Percentiles rank a stretch among this genome's conserved stretches.
Conservation (phyloP, 805 yeast genomes). For the Cyberlindnera bimundalis region DNA sequence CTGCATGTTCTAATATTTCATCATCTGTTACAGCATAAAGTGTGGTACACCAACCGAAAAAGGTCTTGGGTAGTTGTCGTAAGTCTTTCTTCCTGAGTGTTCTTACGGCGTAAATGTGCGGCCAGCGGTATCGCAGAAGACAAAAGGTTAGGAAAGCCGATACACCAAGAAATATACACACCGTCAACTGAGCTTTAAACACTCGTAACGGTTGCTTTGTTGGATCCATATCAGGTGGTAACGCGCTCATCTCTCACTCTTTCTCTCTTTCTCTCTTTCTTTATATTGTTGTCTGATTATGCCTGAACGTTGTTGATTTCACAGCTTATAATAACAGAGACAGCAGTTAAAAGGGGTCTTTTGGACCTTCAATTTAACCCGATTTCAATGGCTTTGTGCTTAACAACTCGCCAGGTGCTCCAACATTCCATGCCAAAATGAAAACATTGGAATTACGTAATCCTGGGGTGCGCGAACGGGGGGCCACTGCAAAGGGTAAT, state of each 20-base stretch:
- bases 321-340: no score
- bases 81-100: slow-evolving; percentile 33
- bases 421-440: neutral
- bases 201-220: slow-evolving; percentile 42
- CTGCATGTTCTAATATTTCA: slow-evolving; percentile 84
- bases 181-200: slow-evolving; percentile 76
- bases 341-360: neutral
- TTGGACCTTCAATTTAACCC: no score
- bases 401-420: no score
- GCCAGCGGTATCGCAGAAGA: slow-evolving; percentile 66
- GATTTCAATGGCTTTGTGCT: no score
- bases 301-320: no score
- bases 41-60: slow-evolving; percentile 85
- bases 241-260: slow-evolving; percentile 21
- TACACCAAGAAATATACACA: slow-evolving; percentile 66
- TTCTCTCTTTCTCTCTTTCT: no score
- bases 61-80: slow-evolving; percentile 36
- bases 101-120: slow-evolving; percentile 84
- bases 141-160: slow-evolving; percentile 69
- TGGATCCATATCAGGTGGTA: slow-evolving; percentile 31
- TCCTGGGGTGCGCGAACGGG: no score
- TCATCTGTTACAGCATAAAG: slow-evolving; percentile 67
- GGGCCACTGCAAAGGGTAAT: neutral
- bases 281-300: no score
- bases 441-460: no score